Evolutionary conservation across 768 basidiomycete species (phyloP).

Genomic region (Mrakia hoshinonis): DNA sequence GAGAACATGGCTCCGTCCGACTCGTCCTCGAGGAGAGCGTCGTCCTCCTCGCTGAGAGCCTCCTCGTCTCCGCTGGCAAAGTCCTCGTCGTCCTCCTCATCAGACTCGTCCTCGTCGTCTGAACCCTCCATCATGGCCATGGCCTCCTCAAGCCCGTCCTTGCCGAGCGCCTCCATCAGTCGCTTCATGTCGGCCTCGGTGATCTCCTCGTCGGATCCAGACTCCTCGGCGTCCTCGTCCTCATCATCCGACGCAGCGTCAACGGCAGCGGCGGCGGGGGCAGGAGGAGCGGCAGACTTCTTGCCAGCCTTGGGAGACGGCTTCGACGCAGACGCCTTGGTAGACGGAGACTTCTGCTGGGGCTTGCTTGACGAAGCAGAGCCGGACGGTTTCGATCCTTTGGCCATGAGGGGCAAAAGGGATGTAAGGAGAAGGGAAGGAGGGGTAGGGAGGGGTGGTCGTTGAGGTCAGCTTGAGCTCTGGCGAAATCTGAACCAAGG

Average conservation of each 20-base stretch:
- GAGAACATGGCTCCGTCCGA: neutral
- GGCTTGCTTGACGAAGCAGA: neutral
- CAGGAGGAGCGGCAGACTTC: conserved; percentile 14
- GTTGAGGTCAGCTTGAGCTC: neutral
- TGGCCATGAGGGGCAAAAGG: conserved; percentile 8
- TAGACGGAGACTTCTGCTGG: neutral
- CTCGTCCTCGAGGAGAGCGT: conserved; percentile 18
- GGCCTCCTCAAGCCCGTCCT: conserved; percentile 27
- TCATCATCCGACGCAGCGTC: neutral
- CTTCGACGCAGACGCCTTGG: conserved; percentile 5
- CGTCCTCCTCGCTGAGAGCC: conserved; percentile 19
- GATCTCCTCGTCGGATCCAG: conserved; percentile 21
- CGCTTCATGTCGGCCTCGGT: conserved; percentile 22
- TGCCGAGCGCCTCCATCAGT: conserved; percentile 28
- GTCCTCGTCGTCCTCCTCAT: conserved; percentile 28
- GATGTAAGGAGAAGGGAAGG: neutral
- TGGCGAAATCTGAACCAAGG: too few relatives aligned
- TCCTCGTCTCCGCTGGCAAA: conserved; percentile 20
- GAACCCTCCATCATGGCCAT: conserved; percentile 19
- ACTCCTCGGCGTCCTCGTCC: conserved; percentile 10
- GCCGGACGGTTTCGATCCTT: conserved; percentile 11
- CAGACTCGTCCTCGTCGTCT: conserved; percentile 25
- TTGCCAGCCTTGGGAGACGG: conserved; percentile 18
- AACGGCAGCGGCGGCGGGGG: neutral
- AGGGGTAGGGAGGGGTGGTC: neutral